phyloP scores from a whole-genome alignment of 306 rosid species.

The Arachis hypogaea region DNA sequence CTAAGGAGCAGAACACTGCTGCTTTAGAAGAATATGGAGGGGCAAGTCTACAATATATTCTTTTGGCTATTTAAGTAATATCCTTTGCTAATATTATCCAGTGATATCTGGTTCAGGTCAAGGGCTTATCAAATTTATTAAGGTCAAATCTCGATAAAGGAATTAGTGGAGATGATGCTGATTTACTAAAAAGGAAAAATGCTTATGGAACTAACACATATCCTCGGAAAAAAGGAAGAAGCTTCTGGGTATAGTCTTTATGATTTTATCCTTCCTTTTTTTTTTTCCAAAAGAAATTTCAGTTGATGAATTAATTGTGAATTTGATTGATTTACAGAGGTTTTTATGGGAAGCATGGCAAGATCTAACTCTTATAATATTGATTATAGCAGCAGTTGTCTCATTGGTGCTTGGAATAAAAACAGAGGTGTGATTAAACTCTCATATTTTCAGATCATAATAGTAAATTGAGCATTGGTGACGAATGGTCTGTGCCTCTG shows the following conservation, averaged over 20 bases:
- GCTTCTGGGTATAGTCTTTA: constrained; percentile 70
- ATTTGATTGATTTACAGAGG: constrained; percentile 58
- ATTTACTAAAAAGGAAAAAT: constrained; percentile 60
- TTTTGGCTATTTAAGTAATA: constrained; percentile 26
- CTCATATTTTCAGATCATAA: constrained; percentile 16
- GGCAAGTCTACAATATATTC: constrained; percentile 52
- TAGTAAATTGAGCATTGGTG: constrained; percentile 9
- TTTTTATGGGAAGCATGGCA: constrained; percentile 99
- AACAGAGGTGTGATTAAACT: constrained; percentile 70
- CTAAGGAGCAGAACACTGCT: constrained; percentile 70
- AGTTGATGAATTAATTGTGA: constrained; percentile 31
- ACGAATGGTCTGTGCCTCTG: constrained; percentile 21
- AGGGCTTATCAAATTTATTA: constrained; percentile 68
- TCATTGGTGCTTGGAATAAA: constrained; percentile 90
- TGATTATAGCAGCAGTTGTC: constrained; percentile 89
- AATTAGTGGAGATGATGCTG: constrained; percentile 66
- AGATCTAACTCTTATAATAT: constrained; percentile 87
- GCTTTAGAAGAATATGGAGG: constrained; percentile 79
- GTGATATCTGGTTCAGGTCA: constrained; percentile 54
- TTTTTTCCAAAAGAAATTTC: neutral
- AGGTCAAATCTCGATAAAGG: constrained; percentile 77
- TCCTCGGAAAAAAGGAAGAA: constrained; percentile 92
- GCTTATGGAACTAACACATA: constrained; percentile 93
- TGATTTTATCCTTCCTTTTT: constrained; percentile 10
- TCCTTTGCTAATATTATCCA: constrained; percentile 27